Evolutionary conservation across 2,329 filamentous ascomycete species (phyloP), one percentile per base, ranked within the genome.

Genomic region (Venturia oleaginea): DNA sequence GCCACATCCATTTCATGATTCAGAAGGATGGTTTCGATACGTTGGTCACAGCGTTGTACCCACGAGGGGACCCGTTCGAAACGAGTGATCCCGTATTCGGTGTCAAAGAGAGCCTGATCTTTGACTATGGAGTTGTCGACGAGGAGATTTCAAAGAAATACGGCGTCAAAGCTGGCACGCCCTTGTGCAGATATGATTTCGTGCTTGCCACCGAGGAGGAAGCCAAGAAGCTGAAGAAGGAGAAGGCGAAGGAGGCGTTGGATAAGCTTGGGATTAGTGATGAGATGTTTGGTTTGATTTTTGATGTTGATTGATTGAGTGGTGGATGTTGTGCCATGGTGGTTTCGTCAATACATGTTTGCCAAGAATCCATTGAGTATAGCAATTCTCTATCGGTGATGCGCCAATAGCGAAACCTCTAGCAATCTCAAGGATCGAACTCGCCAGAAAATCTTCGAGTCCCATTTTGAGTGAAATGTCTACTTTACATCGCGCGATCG

Each of bases 1-100:
- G 86, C 24, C 90, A 94, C 74, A 84, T 93, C 80, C 90, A 94
- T 75, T 94, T 94, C 71, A 94, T 95, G 89, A 92, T 96, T 76
- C 85, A 87, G 72, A 92, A 91, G 79, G 75, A 81, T 40, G 89
- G 89, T 0, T 92, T 84, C 77, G 91, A 96, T 78, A 84, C 88
- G 72, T 76, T 96, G 70, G 88, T 94, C 72, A 95, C 91, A 89
- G 89, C 90, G 0, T 78, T 95, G 0, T 95, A 93, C 71, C 78
- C 92, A 64, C 84, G 88, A 2, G 86, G 86, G 57, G 90, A 93
- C 69, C 88, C 88, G 0, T 94, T 93, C 72, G 90, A 93, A 77
- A 89, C 85, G 0, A 90, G 88, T 0, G 91, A 95, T 71, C 89
- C 90, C 0, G 91, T 95, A 1, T 95, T 95, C 70, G 91, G 91